A percentile compares a stretch with the other conserved stretches of the same genome.
phyloP scores from a whole-genome alignment of 1,139 yeast genomes.

The Taiozyma sp. region DNA sequence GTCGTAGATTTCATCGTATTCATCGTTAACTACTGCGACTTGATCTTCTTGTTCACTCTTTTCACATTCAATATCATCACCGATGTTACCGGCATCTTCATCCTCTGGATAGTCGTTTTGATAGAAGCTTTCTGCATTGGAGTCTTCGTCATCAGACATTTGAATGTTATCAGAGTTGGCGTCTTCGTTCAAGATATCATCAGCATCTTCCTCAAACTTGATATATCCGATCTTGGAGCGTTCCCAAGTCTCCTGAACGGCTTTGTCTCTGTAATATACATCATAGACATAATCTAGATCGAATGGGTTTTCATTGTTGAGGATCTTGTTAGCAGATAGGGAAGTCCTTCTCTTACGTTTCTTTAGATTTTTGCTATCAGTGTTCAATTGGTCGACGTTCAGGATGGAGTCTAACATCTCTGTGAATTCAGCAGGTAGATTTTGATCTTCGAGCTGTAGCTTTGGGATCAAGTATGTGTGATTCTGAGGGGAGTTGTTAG shows the following conservation, averaged over 20 bases:
- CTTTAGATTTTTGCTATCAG: conserved; percentile 12
- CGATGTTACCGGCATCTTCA: conserved; percentile 51
- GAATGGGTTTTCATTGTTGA: conserved; percentile 1
- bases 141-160: conserved; percentile 63
- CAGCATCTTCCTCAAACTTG: conserved; percentile 63
- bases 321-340: background rate
- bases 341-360: conserved; percentile 11
- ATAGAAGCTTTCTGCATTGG: conserved; percentile 88
- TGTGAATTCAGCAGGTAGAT: conserved; percentile 54
- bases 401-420: conserved; percentile 65
- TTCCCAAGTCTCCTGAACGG: conserved; percentile 44
- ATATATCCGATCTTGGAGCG: conserved; percentile 57
- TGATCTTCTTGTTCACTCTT: conserved; percentile 12
- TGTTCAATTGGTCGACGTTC: conserved; percentile 23
- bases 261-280: conserved; percentile 64
- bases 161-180: conserved; percentile 35
- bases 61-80: conserved; percentile 22
- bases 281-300: conserved; percentile 85
- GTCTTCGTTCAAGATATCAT: conserved; percentile 49
- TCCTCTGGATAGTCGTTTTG: conserved; percentile 95
- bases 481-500: conserved; percentile 24
- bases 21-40: conserved; percentile 18
- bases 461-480: conserved; percentile 29
- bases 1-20: conserved; percentile 28
- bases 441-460: conserved; percentile 37